Percentiles rank a stretch among this genome's conserved stretches.
These are phyloP conservation scores for Spizellomyces punctatus DNA, from an alignment of 192 early-diverging fungal genomes.

Conservation along the genomic window DNA sequence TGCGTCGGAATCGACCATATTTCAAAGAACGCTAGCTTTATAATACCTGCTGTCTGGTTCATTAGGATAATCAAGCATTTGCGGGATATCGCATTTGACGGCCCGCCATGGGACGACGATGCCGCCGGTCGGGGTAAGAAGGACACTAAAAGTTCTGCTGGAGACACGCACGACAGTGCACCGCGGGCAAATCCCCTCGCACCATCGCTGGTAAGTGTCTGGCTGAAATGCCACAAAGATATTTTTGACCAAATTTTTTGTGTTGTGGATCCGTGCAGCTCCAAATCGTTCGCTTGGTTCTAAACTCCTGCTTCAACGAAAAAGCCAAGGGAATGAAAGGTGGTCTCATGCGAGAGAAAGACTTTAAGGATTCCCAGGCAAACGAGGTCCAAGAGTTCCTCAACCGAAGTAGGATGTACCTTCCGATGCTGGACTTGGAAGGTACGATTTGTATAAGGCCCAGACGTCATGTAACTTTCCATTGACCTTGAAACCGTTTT, in stretches of 20 bases:
- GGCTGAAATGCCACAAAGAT: background rate
- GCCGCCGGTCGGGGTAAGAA: background rate
- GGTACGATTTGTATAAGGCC: conserved; percentile 14
- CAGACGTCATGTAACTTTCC: background rate
- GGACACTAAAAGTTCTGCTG: background rate
- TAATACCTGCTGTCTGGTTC: background rate
- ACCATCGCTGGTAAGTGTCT: conserved; percentile 1
- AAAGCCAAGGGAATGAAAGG: conserved; percentile 54
- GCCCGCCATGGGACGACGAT: conserved; percentile 17
- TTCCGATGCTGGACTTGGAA: conserved; percentile 43
- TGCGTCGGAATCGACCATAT: background rate
- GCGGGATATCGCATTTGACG: conserved; percentile 27
- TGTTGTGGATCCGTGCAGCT: conserved; percentile 23
- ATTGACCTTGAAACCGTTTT: background rate
- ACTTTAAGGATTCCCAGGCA: conserved; percentile 54
- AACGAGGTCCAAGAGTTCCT: conserved; percentile 43
- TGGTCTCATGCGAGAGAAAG: conserved; percentile 52
- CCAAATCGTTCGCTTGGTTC: conserved; percentile 32
- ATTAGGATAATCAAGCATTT: conserved; percentile 32
- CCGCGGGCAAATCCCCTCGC: conserved; percentile 17
- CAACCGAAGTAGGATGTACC: conserved; percentile 20
- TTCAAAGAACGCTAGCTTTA: background rate
- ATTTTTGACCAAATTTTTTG: background rate
- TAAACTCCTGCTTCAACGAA: conserved; percentile 45
- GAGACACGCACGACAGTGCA: background rate